These are phyloP conservation scores for Tuber microsphaerosporum DNA, from an alignment of 495 filamentous ascomycete species.

Conservation along the genomic window DNA sequence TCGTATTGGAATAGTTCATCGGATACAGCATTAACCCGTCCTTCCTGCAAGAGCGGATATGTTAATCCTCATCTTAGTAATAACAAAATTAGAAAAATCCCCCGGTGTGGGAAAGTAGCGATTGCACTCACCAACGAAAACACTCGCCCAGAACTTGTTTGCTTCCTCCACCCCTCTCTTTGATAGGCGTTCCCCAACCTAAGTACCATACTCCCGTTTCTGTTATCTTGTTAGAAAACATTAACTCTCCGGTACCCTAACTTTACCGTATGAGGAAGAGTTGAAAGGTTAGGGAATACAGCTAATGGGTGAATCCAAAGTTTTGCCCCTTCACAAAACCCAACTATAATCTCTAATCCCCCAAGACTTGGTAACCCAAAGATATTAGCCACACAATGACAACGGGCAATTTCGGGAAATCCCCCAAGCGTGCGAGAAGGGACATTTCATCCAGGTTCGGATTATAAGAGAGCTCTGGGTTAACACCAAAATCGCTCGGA, in stretches of 20 bases:
- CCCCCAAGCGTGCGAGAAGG: slow-evolving; percentile 78
- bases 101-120: neutral
- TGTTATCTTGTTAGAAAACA: slow-evolving; percentile 94
- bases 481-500: slow-evolving; percentile 83
- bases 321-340: slow-evolving; percentile 78
- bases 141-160: slow-evolving; percentile 71
- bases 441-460: slow-evolving; percentile 64
- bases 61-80: slow-evolving; percentile 41
- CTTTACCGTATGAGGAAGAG: slow-evolving; percentile 66
- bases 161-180: slow-evolving; percentile 61
- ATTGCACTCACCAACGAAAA: slow-evolving; percentile 58
- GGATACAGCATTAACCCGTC: slow-evolving; percentile 74
- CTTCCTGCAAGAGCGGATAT: slow-evolving; percentile 92
- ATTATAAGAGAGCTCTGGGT: slow-evolving; percentile 84
- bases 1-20: slow-evolving; percentile 90
- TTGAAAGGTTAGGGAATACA: slow-evolving; percentile 83
- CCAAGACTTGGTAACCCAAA: slow-evolving; percentile 90
- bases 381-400: slow-evolving; percentile 85
- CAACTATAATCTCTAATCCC: slow-evolving; percentile 75
- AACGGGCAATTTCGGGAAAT: slow-evolving; percentile 81
- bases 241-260: slow-evolving; percentile 85
- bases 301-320: slow-evolving; percentile 73
- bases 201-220: slow-evolving; percentile 93
- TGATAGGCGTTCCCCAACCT: slow-evolving; percentile 66
- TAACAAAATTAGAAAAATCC: neutral